phyloP scores from a whole-genome alignment of 108 stramenopile species.

The Stephanodiscus minutulus region DNA sequence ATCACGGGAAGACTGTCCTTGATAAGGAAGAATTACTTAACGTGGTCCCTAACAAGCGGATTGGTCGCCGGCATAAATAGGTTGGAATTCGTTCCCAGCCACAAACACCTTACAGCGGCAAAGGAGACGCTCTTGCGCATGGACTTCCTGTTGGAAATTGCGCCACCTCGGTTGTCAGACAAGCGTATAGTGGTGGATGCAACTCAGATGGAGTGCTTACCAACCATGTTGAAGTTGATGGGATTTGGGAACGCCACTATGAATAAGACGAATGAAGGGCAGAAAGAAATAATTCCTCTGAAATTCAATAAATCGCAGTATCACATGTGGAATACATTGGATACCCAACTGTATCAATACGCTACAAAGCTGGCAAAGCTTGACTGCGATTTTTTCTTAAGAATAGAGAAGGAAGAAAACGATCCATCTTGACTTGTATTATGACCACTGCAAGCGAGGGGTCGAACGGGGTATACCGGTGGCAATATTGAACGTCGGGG shows the following conservation, averaged over 20 bases:
- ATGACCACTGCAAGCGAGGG: no score
- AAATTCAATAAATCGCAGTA: neutral
- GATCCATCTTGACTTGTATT: no score
- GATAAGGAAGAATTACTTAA: conserved; percentile 20
- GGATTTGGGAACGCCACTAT: conserved; percentile 4
- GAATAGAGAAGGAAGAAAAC: neutral
- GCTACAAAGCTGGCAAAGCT: conserved; percentile 2
- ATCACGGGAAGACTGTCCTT: neutral
- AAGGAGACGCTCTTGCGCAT: conserved; percentile 21
- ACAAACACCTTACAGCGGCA: conserved; percentile 14
- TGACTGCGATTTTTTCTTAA: conserved; percentile 25
- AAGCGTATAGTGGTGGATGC: neutral
- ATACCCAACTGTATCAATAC: conserved; percentile 21
- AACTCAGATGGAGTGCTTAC: neutral
- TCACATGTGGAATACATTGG: conserved; percentile 11
- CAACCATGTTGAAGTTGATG: conserved; percentile 9
- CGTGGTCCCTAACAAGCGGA: conserved; percentile 24
- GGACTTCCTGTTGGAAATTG: conserved; percentile 19
- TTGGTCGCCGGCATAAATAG: neutral
- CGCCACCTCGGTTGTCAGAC: no score
- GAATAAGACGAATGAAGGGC: neutral
- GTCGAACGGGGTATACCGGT: no score
- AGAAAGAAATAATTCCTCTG: neutral
- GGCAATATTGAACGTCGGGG: no score
- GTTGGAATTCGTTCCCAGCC: neutral